Conservation (phyloP, 1,139 yeast genomes). For the Hansenula lynferdii region DNA sequence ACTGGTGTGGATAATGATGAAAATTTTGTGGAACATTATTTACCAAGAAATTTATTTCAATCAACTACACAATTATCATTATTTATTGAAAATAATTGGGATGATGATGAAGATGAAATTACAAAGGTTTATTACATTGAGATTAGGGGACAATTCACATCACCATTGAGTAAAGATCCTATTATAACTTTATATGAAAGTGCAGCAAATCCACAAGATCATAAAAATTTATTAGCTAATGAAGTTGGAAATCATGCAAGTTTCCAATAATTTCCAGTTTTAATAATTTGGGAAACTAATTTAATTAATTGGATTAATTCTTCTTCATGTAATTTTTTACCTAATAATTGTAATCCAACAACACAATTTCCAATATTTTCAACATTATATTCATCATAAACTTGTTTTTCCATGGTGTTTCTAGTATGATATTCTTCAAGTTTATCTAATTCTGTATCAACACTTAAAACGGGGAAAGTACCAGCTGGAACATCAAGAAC, state of each 20-base stretch:
- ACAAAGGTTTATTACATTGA: conserved; percentile 68
- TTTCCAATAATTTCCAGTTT: neutral
- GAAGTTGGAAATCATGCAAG: conserved; percentile 15
- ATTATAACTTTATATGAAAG: conserved; percentile 77
- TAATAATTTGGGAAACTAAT: conserved; percentile 2
- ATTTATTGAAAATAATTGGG: conserved; percentile 60
- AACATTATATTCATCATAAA: conserved; percentile 26
- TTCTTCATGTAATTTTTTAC: conserved; percentile 37
- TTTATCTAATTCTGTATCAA: conserved; percentile 28
- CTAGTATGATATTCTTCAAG: conserved; percentile 3
- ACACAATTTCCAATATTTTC: conserved; percentile 35
- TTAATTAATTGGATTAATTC: conserved; percentile 32
- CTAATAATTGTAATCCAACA: conserved; percentile 37
- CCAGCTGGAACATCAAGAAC: conserved; percentile 35
- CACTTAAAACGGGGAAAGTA: conserved; percentile 37
- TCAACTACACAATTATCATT: conserved; percentile 66
- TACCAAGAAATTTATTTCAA: conserved; percentile 72
- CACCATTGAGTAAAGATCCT: conserved; percentile 56
- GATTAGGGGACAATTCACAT: conserved; percentile 71
- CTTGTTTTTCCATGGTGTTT: conserved; percentile 10
- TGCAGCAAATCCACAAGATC: conserved; percentile 92
- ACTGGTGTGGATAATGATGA: conserved; percentile 33
- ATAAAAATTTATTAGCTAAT: conserved; percentile 41
- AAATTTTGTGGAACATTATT: conserved; percentile 73
- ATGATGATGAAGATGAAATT: conserved; percentile 53